phyloP scores from a whole-genome alignment of 176 grass and related monocot genomes.

The Puya raimondii region DNA sequence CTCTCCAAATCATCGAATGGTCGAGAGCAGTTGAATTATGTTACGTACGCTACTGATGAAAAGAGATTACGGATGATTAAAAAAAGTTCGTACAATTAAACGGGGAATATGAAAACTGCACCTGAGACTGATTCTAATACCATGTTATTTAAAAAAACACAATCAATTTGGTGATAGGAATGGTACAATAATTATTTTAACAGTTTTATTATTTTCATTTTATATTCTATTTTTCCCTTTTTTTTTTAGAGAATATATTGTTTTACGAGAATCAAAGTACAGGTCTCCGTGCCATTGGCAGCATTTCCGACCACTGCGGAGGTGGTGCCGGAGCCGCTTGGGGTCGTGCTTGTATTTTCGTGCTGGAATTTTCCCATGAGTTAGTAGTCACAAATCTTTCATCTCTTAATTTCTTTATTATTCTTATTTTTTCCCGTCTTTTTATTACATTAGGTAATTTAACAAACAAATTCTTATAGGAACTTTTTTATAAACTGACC shows the following conservation, averaged over 20 bases:
- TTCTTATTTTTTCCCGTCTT: neutral
- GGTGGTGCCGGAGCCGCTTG: constrained; percentile 77
- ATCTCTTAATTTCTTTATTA: neutral
- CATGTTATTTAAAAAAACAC: too few relatives aligned
- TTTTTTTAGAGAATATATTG: neutral
- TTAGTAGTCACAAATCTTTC: neutral
- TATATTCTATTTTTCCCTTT: neutral
- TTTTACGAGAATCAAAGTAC: neutral
- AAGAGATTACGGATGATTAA: neutral
- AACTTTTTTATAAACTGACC: too few relatives aligned
- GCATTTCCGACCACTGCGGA: constrained; percentile 55
- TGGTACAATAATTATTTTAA: too few relatives aligned
- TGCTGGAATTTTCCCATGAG: constrained; percentile 87
- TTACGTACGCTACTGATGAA: neutral
- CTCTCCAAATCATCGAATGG: too few relatives aligned
- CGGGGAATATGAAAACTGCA: neutral
- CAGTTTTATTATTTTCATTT: neutral
- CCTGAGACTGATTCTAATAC: too few relatives aligned
- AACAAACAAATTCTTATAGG: neutral
- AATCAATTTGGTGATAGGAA: too few relatives aligned
- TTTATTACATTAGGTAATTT: neutral
- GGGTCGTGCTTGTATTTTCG: constrained; percentile 73
- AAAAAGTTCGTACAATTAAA: neutral
- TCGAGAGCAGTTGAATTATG: neutral
- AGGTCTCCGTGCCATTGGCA: constrained; percentile 50